phyloP scores from a whole-genome alignment of 2,329 filamentous ascomycete species.

The Cercospora berteroae region DNA sequence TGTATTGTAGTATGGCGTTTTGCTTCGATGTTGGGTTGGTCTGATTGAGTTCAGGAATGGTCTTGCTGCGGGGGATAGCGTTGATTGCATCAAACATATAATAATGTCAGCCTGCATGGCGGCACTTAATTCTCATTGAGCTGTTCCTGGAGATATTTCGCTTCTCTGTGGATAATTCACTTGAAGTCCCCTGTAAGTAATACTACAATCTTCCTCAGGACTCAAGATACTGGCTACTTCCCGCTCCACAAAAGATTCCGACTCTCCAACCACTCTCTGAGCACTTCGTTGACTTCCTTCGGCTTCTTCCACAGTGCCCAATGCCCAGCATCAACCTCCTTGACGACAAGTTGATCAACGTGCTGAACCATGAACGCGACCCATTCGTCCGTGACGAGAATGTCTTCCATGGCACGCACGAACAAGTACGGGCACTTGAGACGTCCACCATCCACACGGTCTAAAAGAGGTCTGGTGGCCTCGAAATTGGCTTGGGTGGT shows the following conservation, averaged over 20 bases:
- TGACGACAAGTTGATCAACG: not conserved
- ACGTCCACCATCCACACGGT: not conserved
- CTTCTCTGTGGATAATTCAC: not conserved
- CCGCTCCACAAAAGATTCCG: not conserved
- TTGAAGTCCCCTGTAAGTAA: not conserved
- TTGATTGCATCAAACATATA: not conserved
- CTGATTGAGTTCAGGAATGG: not conserved
- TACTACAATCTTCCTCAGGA: not conserved
- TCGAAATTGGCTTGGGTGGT: not conserved
- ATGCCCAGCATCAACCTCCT: not conserved
- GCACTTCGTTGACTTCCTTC: not conserved
- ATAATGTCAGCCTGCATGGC: not conserved
- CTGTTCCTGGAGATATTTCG: no score
- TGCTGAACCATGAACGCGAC: not conserved
- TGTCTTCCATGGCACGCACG: not conserved
- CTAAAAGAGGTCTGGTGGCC: not conserved
- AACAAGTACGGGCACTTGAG: not conserved
- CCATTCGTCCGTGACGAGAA: not conserved
- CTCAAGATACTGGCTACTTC: not conserved
- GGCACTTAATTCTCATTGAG: no score
- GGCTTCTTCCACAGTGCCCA: not conserved
- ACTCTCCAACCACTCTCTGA: not conserved
- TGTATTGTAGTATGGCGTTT: no score
- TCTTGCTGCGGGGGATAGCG: not conserved
- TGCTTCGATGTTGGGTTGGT: not conserved